Base-by-base conservation (phyloP, 2,329 filamentous ascomycete species). In the Aureobasidium sp. region DNA sequence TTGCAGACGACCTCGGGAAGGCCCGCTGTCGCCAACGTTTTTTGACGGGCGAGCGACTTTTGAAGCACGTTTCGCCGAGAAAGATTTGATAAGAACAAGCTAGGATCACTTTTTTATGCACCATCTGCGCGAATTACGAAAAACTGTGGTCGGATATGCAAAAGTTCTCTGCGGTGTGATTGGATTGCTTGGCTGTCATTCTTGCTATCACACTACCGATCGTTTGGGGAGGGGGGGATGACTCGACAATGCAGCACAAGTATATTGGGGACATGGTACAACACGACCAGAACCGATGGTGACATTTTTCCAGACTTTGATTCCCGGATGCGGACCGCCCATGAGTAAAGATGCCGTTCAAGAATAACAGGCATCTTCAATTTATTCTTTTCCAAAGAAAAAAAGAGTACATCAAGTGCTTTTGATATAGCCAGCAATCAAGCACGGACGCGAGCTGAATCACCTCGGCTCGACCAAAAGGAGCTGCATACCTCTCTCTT, bases 401-500 rank as follows among this genome's bases (percentile, higher is more conserved):
- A 27, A 27, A 7, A 31, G 31, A 15, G 48, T 24, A 24, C 22
- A 48, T 17, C 19, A 24, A 45, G 14, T 57, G 52, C 27, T 33
- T 35, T 54, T 35, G 53, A 29, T 57, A 57, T 57, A 56, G 17
- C 4, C 33, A 57, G 53, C 40, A 47, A 19, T 37, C 40, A 45
- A 56, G 53, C 53, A 57, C 53, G 29, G 53, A 57, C 53, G 40
- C 37, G 52, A 39, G 54, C 42, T 39, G 54, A 48, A 48, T 31
- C 54, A 49, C 57, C 57, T 60, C 57, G 57, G 57, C 45, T 60
- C 35, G 44, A 60, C 44, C 45, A 49, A 60, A 60, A 60, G 35
- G 31, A 50, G 57, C 57, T 60, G 56, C 56, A 59, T 59, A 49
- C 44, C 56, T 49, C 12, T 24, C n/a, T n/a, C n/a, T n/a, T n/a